phyloP scores from a whole-genome alignment of 495 filamentous ascomycete genomes.

The Immersiella caudata region DNA sequence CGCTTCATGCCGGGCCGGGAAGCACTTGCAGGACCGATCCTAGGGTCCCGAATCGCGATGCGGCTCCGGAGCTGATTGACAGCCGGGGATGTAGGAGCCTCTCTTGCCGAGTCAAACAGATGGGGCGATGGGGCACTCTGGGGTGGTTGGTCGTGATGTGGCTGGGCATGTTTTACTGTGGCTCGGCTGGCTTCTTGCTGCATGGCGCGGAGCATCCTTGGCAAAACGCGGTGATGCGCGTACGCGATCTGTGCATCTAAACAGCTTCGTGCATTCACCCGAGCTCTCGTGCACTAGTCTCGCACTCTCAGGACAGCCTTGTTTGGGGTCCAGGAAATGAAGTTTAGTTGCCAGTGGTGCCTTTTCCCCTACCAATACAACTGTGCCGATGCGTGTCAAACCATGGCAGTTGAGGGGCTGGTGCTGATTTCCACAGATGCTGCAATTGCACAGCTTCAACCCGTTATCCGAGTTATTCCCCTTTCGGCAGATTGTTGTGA shows the following conservation, averaged over 20 bases:
- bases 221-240: neutral
- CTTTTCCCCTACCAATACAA: too few species aligned
- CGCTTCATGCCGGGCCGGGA: conserved; percentile 1
- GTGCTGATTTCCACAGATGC: neutral
- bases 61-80: neutral
- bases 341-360: too few species aligned
- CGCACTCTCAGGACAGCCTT: too few species aligned
- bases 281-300: too few species aligned
- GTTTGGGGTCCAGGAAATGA: too few species aligned
- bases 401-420: neutral
- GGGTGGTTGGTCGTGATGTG: neutral
- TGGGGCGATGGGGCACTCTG: neutral
- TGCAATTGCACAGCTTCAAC: neutral
- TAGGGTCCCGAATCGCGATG: conserved; percentile 8
- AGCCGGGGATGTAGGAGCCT: neutral
- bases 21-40: neutral
- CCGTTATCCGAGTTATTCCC: conserved; percentile 22
- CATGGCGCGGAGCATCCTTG: neutral
- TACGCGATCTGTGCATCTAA: conserved; percentile 1
- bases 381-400: neutral
- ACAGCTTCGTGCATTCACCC: neutral
- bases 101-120: neutral
- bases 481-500: conserved; percentile 38
- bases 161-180: neutral
- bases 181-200: neutral